These are phyloP conservation scores for Colletotrichum sp. DNA, from an alignment of 2,329 filamentous ascomycete genomes.

Conservation along the genomic window DNA sequence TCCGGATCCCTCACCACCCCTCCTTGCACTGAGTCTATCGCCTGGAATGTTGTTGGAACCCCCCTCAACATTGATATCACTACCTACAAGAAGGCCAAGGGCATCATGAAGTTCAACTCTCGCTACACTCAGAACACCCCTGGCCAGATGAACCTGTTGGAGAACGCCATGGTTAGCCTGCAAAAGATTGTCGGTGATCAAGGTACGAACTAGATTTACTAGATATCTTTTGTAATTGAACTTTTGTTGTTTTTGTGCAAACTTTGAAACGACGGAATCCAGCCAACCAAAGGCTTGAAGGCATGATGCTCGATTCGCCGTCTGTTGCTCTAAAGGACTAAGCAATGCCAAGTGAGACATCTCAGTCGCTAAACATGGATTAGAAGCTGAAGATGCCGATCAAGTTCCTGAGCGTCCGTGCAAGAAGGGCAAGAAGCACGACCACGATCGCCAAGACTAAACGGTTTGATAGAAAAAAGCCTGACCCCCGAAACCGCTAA, in stretches of 20 bases:
- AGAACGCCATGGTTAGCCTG: constrained; percentile 14
- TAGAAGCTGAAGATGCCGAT: not conserved
- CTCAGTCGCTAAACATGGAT: constrained; percentile 3
- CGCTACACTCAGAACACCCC: constrained; percentile 58
- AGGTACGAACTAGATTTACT: constrained; percentile 13
- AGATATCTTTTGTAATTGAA: not conserved
- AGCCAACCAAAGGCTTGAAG: too few relatives aligned
- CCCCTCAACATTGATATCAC: constrained; percentile 51
- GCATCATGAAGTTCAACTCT: constrained; percentile 60
- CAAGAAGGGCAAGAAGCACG: constrained; percentile 1
- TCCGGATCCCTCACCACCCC: constrained; percentile 68
- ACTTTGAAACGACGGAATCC: not conserved
- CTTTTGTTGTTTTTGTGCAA: not conserved
- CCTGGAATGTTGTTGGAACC: constrained; percentile 55
- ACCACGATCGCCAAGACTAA: not conserved
- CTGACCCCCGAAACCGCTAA: not conserved
- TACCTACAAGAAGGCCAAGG: constrained; percentile 58
- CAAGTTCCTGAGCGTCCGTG: not conserved
- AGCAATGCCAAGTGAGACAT: not conserved
- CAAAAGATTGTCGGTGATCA: not conserved
- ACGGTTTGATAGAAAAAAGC: not conserved
- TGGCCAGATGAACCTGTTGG: constrained; percentile 48
- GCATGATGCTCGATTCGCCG: not conserved
- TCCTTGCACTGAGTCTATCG: constrained; percentile 64
- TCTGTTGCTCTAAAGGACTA: not conserved